Percentiles rank a stretch among this genome's conserved stretches.
phyloP scores from a whole-genome alignment of 176 grass and related monocot genomes.

The Oryza glumipatula region DNA sequence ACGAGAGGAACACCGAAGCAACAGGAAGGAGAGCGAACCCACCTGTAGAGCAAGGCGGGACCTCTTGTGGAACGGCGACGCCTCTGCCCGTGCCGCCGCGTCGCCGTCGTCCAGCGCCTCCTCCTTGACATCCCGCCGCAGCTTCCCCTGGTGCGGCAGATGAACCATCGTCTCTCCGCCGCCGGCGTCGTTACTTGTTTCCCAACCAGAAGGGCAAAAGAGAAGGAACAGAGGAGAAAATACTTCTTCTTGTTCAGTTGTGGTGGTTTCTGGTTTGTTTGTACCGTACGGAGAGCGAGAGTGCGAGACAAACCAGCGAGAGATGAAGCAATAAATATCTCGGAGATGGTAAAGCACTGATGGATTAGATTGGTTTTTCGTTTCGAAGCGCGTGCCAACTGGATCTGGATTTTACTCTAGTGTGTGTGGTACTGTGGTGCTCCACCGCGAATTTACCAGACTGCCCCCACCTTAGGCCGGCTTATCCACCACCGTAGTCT shows the following conservation, averaged over 20 bases:
- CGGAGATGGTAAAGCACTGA: not conserved
- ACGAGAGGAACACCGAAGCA: not conserved
- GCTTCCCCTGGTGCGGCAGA: slow-evolving; percentile 59
- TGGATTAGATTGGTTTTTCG: slow-evolving; percentile 2
- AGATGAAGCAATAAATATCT: slow-evolving; percentile 31
- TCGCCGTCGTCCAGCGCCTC: slow-evolving; percentile 42
- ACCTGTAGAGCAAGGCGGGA: slow-evolving; percentile 43
- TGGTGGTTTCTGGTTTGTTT: not conserved
- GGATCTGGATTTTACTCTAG: not conserved
- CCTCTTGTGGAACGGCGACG: slow-evolving; percentile 56
- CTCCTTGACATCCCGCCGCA: slow-evolving; percentile 41
- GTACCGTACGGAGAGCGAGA: not conserved
- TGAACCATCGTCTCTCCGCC: slow-evolving; percentile 55
- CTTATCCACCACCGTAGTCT: too few species aligned
- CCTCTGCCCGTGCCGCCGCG: not conserved
- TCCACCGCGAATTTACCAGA: not conserved
- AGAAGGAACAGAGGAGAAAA: not conserved
- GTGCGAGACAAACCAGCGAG: too few species aligned
- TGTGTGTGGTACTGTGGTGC: not conserved
- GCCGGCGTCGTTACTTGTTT: not conserved
- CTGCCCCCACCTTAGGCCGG: not conserved
- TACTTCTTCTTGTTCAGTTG: too few species aligned
- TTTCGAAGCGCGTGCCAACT: slow-evolving; percentile 34
- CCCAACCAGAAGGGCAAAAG: not conserved
- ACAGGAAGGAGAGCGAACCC: too few species aligned